Percentiles rank a stretch among this genome's conserved stretches.
phyloP scores from a whole-genome alignment of 306 rosid genomes.

The Hippophae rhamnoides region DNA sequence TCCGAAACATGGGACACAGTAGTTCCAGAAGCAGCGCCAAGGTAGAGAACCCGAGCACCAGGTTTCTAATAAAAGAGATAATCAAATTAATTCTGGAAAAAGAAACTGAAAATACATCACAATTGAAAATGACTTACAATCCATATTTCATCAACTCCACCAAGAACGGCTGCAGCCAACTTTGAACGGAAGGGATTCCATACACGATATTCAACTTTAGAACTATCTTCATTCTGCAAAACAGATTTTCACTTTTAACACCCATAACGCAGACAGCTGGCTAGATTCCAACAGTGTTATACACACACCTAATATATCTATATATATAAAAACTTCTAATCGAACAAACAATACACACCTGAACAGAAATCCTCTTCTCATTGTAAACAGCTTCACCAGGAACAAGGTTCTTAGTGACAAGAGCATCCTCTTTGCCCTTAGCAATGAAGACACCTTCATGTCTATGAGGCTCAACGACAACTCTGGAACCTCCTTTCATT shows the following conservation, averaged over 20 bases:
- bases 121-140: slow-evolving; percentile 31
- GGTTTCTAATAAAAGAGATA: slow-evolving; percentile 38
- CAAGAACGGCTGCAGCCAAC: slow-evolving; percentile 85
- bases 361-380: slow-evolving; percentile 75
- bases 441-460: slow-evolving; percentile 85
- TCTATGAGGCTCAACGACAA: slow-evolving; percentile 44
- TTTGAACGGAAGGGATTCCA: slow-evolving; percentile 98
- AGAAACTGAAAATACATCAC: not conserved
- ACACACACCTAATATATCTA: no score
- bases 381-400: slow-evolving; percentile 89
- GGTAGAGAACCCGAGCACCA: slow-evolving; percentile 72
- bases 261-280: no score
- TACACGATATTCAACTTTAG: slow-evolving; percentile 67
- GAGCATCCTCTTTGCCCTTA: slow-evolving; percentile 87
- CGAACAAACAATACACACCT: slow-evolving; percentile 26
- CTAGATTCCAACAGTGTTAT: no score
- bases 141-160: slow-evolving; percentile 82
- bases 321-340: no score
- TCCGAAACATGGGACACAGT: slow-evolving; percentile 97
- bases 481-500: slow-evolving; percentile 47
- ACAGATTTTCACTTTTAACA: no score
- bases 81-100: no score
- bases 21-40: slow-evolving; percentile 97
- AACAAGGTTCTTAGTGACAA: slow-evolving; percentile 79
- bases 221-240: slow-evolving; percentile 67